Evolutionary conservation across 331 rosid species (phyloP), one percentile per base, ranked within the genome.

Genomic region (Erythrophleum ivorense): DNA sequence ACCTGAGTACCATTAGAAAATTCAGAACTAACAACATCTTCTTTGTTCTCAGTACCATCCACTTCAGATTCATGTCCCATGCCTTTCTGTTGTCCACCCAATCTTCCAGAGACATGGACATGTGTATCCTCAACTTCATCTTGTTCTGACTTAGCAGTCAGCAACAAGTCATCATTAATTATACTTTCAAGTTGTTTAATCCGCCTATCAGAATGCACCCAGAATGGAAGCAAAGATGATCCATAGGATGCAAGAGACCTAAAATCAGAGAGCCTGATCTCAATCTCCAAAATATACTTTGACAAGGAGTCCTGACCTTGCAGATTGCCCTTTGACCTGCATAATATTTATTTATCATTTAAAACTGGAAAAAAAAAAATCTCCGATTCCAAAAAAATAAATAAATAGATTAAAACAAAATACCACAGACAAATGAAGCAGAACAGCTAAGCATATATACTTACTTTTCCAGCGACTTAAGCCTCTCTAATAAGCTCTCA

Each of bases 191-290:
- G 84, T 71, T 66, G 81, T 71, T 90, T 92, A 54, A 94, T 90
- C 84, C 88, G 93, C n/a, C 71, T 58, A 75, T 92, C 95, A 53
- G 97, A 94, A 81, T 96, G 94, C 86, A 82, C 75, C 99, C 99
- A 96, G 75, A 91, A 96, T 2, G 97, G 97, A 79, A 88, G 97
- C 86, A 96, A 76, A 63, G 97, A 91, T 65, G 88, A 58, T 40
- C 94, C 98, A 73, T 72, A 86, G 38, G 88, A 81, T 77, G 88
- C 85, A 66, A 94, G 94, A 48, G 97, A 84, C 87, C 84, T 87
- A 66, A 91, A 66, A 92, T 96, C 99, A 70, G 89, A 86, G 53
- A 94, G 95, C 82, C 99, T 88, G 59, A 92, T 91, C 88, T 92
- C 97, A 86, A 92, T 73, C 91, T 96, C 99, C 78, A 85, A 67